Base-by-base conservation (phyloP, 2,329 filamentous ascomycete genomes). In the Parastagonospora nodorum region DNA sequence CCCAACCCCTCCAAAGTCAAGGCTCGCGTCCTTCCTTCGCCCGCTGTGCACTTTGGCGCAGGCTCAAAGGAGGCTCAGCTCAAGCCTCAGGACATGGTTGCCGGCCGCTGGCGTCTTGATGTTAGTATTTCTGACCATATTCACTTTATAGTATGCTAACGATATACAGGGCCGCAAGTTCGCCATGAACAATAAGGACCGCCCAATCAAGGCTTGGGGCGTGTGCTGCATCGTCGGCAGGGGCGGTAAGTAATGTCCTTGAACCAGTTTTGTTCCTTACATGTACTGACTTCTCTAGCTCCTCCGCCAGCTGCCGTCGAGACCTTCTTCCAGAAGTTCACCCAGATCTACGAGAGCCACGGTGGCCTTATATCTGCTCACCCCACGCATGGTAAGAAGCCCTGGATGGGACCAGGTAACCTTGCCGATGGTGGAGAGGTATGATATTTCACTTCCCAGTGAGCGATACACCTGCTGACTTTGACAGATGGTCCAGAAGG, bases 81-180 rank as follows among this genome's bases (percentile, higher is more conserved):
- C 44, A 56, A 57, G 32, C 49, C 62, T 2, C 38, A 48, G 5
- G 69, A 74, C 36, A 81, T 84, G 15, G 83, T 81, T 14, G 73
- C 75, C 28, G 94, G 93, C 30, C 87, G 91, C 19, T 99, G 94
- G 94, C 90, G 96, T 70, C 79, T 97, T 9, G 86, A 90, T 35
- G 46, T 48, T 12, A 33, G 16, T 35, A 15, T 16, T 14, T 15
- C 16, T 7, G 12, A 24, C 2, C 19, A 8, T 15, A 1, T 14
- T 29, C 40, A 40, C 16, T 11, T 27, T 14, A 27, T 9, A 42
- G 5, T 16, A 24, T n/a, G n/a, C 28, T 46, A 27, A 36, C 29
- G 32, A n/a, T 11, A n/a, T 15, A 12, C 27, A 86, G 86, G 28
- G 19, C 19, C 91, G 90, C 74, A 87, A 88, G 71, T 97, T 97